Evolutionary conservation across 1,284 basidiomycete genomes (phyloP), one percentile per base, ranked within the genome.

Genomic region (Leccinum holopus): DNA sequence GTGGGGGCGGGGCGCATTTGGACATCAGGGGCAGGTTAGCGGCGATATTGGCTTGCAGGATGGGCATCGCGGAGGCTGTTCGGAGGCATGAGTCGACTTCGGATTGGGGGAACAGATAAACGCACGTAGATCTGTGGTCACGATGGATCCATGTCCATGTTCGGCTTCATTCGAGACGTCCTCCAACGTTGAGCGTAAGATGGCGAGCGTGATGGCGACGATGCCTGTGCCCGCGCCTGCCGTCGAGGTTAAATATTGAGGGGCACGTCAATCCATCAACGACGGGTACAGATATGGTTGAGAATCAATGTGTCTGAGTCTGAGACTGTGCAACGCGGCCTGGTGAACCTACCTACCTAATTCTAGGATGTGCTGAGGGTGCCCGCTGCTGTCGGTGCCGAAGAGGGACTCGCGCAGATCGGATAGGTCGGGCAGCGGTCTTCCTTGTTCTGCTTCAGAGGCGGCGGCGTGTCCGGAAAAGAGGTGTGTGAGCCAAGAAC

Each of bases 221-320:
- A 95, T 83, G 7, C 93, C 94, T 0, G 90, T 94, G 10, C 93
- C 93, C 30, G 91, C 85, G 52, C 93, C 93, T 91, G 67, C 11
- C 53, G 47, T 32, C 1, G 47, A 25, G 54, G 30, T n/a, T 14
- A 10, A 16, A 30, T 28, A 0, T 30, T 53, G 25, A 14, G 25
- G 8, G 28, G 2, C 9, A 53, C n/a, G 32, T 16, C 12, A 52
- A 32, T 2, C 14, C 5, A 21, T 66, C 33, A 66, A n/a, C 25
- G 5, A 18, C 0, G 10, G 10, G 18, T 18, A 47, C 44, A 18
- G n/a, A 47, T 16, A 41, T 14, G 4, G 1, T 18, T 10, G 32
- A 8, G 35, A 51, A 49, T 3, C 18, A 12, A 32, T 0, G 33
- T 7, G 21, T 28, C 47, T 16, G 39, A 39, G 39, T 16, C 16